Conservation (phyloP, 2,329 filamentous ascomycete genomes). For the Cercospora sp. region DNA sequence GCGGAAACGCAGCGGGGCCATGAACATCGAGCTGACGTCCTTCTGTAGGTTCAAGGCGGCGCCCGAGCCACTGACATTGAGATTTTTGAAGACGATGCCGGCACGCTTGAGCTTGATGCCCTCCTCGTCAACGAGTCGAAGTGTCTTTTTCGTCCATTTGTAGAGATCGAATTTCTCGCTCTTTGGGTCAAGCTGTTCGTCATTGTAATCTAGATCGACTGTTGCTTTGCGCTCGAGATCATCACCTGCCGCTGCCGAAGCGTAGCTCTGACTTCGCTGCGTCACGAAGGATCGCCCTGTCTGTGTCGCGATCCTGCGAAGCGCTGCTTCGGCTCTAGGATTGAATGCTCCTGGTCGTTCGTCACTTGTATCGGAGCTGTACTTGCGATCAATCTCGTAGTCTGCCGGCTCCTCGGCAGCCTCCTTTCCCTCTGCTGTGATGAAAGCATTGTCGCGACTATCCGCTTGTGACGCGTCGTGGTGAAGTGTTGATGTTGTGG, state of each 20-base stretch:
- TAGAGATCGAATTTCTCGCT: conserved; percentile 55
- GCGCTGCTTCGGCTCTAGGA: conserved; percentile 20
- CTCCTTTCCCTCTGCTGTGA: conserved; percentile 34
- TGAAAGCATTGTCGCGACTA: conserved; percentile 22
- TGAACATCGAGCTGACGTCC: conserved; percentile 61
- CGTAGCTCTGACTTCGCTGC: conserved; percentile 15
- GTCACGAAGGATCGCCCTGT: conserved; percentile 27
- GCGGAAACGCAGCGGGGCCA: conserved; percentile 58
- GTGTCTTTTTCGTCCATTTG: conserved; percentile 54
- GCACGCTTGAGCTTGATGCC: conserved; percentile 56
- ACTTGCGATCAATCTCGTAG: conserved; percentile 20
- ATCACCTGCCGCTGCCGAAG: conserved; percentile 10
- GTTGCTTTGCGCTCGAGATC: conserved; percentile 33
- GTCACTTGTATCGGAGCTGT: conserved; percentile 8
- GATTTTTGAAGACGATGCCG: conserved; percentile 64
- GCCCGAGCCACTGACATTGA: conserved; percentile 67
- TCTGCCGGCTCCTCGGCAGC: conserved; percentile 29
- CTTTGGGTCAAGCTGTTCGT: conserved; percentile 55
- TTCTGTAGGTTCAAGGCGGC: conserved; percentile 67
- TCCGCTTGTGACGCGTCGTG: conserved; percentile 3
- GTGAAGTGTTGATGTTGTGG: conserved; percentile 13
- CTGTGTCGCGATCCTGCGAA: conserved; percentile 28
- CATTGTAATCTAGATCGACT: conserved; percentile 43
- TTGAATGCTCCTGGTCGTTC: conserved; percentile 24
- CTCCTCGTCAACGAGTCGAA: conserved; percentile 56